phyloP scores from a whole-genome alignment of 2,329 filamentous ascomycete species.

The Verticillium dahliae region DNA sequence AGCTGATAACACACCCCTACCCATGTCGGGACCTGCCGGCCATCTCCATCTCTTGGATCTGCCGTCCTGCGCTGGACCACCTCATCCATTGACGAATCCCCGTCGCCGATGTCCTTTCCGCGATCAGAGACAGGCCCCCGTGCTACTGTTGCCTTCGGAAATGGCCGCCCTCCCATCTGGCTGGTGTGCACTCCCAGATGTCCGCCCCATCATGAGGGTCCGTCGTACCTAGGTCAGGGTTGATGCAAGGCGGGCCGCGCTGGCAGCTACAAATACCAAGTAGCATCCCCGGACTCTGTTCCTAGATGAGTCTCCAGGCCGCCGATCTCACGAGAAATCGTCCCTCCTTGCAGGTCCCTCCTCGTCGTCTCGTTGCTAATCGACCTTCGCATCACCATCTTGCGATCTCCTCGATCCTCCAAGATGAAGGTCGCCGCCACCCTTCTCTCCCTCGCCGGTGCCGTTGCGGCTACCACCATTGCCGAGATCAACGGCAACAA shows the following conservation, averaged over 20 bases:
- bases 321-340: conserved; percentile 4
- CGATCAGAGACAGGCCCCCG: background rate
- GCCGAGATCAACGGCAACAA: conserved; percentile 59
- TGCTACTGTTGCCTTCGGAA: background rate
- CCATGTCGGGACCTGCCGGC: background rate
- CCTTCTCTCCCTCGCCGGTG: conserved; percentile 19
- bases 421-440: conserved; percentile 24
- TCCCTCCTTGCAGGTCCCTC: conserved; percentile 1
- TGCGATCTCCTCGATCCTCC: background rate
- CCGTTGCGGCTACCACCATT: conserved; percentile 39
- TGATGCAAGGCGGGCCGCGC: background rate
- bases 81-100: background rate
- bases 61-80: background rate
- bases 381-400: background rate
- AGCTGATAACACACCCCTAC: conserved; percentile 11
- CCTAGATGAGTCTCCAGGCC: background rate
- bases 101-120: background rate
- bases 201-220: background rate
- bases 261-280: conserved; percentile 3
- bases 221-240: background rate
- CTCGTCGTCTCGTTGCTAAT: background rate
- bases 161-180: background rate
- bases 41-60: conserved; percentile 4
- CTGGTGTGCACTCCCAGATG: background rate
- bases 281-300: background rate